A percentile compares a stretch with the other conserved stretches of the same genome.
Evolutionary conservation across 169 alveolate genomes (phyloP).

Genomic region (Plasmodium blacklocki): DNA sequence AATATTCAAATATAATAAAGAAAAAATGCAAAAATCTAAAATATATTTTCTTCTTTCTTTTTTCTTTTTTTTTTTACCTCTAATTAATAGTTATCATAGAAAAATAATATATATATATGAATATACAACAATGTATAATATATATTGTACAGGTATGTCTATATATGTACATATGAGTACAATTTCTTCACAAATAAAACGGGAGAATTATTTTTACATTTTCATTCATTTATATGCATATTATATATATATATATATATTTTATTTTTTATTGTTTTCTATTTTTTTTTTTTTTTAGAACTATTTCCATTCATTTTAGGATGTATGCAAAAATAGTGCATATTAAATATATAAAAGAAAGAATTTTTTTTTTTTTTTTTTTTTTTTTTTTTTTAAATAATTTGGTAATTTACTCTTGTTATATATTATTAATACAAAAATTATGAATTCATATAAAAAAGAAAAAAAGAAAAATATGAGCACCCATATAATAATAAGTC

Average conservation of each 20-base stretch:
- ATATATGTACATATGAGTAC: too few species aligned
- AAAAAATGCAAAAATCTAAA: neutral
- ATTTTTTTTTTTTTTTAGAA: neutral
- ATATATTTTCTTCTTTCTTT: neutral
- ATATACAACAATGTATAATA: too few species aligned
- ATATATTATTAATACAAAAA: too few species aligned
- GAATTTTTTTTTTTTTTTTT: too few species aligned
- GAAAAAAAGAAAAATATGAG: too few species aligned
- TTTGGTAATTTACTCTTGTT: too few species aligned
- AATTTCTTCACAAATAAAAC: too few species aligned
- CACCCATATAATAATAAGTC: too few species aligned
- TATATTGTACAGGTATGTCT: too few species aligned
- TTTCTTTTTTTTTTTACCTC: neutral
- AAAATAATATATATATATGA: neutral
- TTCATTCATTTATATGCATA: neutral
- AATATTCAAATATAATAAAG: neutral
- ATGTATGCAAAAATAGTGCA: constrained; percentile 20
- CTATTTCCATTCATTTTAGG: neutral
- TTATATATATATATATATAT: neutral
- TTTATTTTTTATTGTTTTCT: constrained; percentile 7
- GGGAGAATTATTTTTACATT: neutral
- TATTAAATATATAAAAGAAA: neutral
- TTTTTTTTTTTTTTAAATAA: too few species aligned
- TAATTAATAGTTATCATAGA: neutral
- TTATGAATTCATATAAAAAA: too few species aligned